Percentiles rank a stretch among this genome's conserved stretches.
Evolutionary conservation across 495 filamentous ascomycete species (phyloP).

Genomic region (Daldinia grandis): DNA sequence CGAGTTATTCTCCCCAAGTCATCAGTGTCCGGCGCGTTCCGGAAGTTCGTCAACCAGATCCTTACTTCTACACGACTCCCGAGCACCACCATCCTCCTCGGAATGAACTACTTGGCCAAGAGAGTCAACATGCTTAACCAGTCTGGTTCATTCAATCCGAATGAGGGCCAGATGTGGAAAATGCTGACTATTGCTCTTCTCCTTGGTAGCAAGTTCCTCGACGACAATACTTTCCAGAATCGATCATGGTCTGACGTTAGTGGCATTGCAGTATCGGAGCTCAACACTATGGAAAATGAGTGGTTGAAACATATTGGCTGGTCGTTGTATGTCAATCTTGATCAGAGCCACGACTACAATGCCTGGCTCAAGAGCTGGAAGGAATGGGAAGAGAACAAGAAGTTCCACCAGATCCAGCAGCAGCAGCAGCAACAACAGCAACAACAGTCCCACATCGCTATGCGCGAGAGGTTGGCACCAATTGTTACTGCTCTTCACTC

Average conservation of each 20-base stretch:
- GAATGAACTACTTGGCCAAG: conserved; percentile 86
- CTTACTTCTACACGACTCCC: conserved; percentile 93
- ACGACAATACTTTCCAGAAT: conserved; percentile 99
- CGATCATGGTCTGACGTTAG: conserved; percentile 99
- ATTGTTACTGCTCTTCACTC: conserved; percentile 75
- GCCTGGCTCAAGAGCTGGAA: conserved; percentile 88
- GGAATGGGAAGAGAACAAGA: conserved; percentile 73
- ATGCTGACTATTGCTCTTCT: conserved; percentile 90
- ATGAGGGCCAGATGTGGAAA: conserved; percentile 82
- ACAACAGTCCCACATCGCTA: conserved; percentile 46
- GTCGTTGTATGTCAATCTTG: conserved; percentile 87
- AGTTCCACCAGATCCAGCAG: conserved; percentile 58
- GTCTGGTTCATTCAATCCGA: conserved; percentile 62
- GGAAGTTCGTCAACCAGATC: conserved; percentile 95
- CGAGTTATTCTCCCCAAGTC: conserved; percentile 77
- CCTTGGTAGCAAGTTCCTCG: conserved; percentile 96
- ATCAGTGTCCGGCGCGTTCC: conserved; percentile 77
- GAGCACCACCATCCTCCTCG: conserved; percentile 92
- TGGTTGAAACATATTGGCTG: conserved; percentile 88
- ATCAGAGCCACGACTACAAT: conserved; percentile 80
- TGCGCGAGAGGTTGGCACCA: conserved; percentile 60
- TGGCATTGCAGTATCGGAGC: conserved; percentile 83
- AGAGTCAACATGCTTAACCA: conserved; percentile 78
- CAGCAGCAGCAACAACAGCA: conserved; percentile 33
- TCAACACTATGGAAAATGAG: conserved; percentile 90